Evolutionary conservation across 2,329 filamentous ascomycete genomes (phyloP), one percentile per base, ranked within the genome.

Genomic region (Elsinoe fawcettii): DNA sequence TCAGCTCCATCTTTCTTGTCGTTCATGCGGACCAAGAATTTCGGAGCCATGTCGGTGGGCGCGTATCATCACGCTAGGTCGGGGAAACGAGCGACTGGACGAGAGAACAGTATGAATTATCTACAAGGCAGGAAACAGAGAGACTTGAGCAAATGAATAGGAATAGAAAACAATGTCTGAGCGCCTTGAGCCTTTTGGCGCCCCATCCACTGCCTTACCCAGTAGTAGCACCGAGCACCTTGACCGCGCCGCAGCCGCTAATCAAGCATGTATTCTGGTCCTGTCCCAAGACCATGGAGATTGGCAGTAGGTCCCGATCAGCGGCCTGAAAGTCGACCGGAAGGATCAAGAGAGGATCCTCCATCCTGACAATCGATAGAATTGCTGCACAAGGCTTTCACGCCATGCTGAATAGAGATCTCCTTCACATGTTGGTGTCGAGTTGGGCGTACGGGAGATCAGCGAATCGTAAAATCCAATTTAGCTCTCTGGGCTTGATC

Each of bases 21-120:
- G 54, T 37, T 47, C 54, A 47, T 56, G 30, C 54, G 54, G 30
- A 37, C 30, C 16, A 56, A 36, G 32, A 56, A 56, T 37, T 27
- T 47, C n/a, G 54, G 54, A 16, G 54, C 54, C 54, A 56, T 56
- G 25, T 34, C 27, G 12, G 30, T 27, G 30, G 43, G 30, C 39
- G 22, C 41, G 41, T 37, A 56, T 16, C 39, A 43, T 56, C 27
- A 56, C 49, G 49, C 30, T 14, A 14, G 32, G 34, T 27, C 20
- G 49, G 16, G 5, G 14, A 25, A 53, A 53, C 6, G 49, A 39
- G 20, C 12, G 32, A 53, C 49, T 36, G 49, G 49, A 53, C 11
- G 8, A 22, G 20, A 37, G 12, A 39, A 36, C 9, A 22, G 18
- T 11, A 25, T n/a, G 20, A 53, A n/a, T 2, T 30, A 37, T 23